Conservation (phyloP, 257 asterid genomes). For the Craterostigma plantagineum region DNA sequence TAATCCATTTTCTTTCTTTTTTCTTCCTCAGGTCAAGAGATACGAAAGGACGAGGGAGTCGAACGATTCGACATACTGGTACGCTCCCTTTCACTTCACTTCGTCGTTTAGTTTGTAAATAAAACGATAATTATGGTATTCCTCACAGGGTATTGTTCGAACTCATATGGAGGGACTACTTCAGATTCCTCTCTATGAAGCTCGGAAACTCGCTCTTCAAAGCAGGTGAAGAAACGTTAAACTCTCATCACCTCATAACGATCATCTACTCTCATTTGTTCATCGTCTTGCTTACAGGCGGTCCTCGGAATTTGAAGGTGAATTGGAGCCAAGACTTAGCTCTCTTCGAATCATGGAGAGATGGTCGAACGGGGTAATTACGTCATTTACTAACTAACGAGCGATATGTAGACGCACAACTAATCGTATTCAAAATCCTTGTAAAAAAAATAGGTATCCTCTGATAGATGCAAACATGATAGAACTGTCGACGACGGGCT, state of each 20-base stretch:
- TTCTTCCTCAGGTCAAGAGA: conserved; percentile 59
- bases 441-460: conserved; percentile 43
- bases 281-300: conserved; percentile 28
- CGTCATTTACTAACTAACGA: not conserved
- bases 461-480: conserved; percentile 86
- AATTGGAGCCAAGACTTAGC: conserved; percentile 64
- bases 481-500: conserved; percentile 66
- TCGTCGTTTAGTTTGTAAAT: too few species aligned
- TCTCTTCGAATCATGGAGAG: conserved; percentile 69
- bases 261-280: not conserved
- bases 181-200: conserved; percentile 73
- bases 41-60: conserved; percentile 63
- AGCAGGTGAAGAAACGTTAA: conserved; percentile 26
- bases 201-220: conserved; percentile 66
- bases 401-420: too few species aligned
- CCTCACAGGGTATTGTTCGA: conserved; percentile 80
- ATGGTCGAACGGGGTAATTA: conserved; percentile 68
- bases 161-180: conserved; percentile 96
- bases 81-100: conserved; percentile 3
- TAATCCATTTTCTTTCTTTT: conserved; percentile 10
- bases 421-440: too few species aligned
- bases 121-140: not conserved
- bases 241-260: not conserved
- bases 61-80: conserved; percentile 92
- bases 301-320: conserved; percentile 42